These are phyloP conservation scores for Fraxinus dipetala DNA, from an alignment of 305 asterid species.

Conservation along the genomic window DNA sequence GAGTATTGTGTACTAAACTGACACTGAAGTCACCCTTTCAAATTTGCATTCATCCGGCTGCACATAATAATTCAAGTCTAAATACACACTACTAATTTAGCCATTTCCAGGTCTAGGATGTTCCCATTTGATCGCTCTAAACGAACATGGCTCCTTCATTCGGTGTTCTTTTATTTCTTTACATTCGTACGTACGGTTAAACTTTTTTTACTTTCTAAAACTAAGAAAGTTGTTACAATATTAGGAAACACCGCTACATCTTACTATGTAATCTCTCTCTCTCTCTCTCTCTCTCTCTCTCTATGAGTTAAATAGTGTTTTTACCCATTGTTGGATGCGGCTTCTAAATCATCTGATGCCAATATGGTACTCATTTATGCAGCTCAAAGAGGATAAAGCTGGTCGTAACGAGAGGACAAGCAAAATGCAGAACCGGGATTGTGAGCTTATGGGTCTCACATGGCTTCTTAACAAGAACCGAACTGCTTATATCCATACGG, in stretches of 20 bases:
- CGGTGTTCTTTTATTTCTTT: neutral
- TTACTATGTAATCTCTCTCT: too few species aligned
- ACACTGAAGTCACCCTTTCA: neutral
- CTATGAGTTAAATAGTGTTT: neutral
- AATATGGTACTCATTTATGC: slow-evolving; percentile 18
- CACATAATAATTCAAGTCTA: neutral
- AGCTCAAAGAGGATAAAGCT: slow-evolving; percentile 54
- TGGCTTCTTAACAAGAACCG: slow-evolving; percentile 89
- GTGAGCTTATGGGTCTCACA: slow-evolving; percentile 80
- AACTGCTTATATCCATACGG: slow-evolving; percentile 62
- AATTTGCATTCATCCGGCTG: too few species aligned
- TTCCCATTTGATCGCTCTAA: too few species aligned
- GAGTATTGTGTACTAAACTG: neutral
- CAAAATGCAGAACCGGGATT: slow-evolving; percentile 65
- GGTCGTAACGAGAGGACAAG: slow-evolving; percentile 45
- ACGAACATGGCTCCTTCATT: too few species aligned
- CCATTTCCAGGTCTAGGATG: too few species aligned
- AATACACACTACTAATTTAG: too few species aligned
- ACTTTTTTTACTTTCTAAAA: neutral
- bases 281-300: neutral
- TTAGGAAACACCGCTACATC: neutral
- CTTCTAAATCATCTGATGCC: neutral
- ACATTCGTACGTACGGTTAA: neutral
- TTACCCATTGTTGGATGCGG: neutral
- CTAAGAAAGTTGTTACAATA: neutral